Percentiles rank a stretch among this genome's conserved stretches.
These are phyloP conservation scores for Marasmius tenuissimus DNA, from an alignment of 1,284 basidiomycete species.

Conservation along the genomic window DNA sequence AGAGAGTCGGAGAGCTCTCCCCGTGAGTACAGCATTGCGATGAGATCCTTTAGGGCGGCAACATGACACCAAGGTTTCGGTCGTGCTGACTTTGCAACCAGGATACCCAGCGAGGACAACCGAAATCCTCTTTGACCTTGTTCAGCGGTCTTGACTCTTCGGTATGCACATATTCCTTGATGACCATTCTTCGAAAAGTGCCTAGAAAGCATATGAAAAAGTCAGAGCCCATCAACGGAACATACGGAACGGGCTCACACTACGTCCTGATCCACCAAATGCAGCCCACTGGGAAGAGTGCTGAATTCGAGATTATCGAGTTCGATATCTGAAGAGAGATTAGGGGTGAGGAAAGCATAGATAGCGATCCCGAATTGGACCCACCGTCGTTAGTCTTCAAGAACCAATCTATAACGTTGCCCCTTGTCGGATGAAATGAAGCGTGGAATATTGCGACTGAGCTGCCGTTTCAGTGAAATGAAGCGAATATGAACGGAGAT, in stretches of 20 bases:
- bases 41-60: constrained; percentile 57
- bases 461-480: not conserved
- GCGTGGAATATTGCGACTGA: constrained; percentile 80
- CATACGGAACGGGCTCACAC: constrained; percentile 48
- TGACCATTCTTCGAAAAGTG: constrained; percentile 73
- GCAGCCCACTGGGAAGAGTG: constrained; percentile 77
- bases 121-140: constrained; percentile 75
- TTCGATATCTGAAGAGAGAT: constrained; percentile 48
- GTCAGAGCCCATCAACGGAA: not conserved
- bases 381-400: constrained; percentile 64
- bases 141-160: constrained; percentile 62
- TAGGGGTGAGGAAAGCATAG: not conserved
- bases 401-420: constrained; percentile 76
- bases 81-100: constrained; percentile 61
- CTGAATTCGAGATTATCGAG: constrained; percentile 76
- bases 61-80: constrained; percentile 74
- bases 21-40: constrained; percentile 52
- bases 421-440: constrained; percentile 79
- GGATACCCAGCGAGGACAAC: constrained; percentile 73
- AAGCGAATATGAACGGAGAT: not conserved
- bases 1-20: constrained; percentile 47
- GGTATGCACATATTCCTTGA: constrained; percentile 71
- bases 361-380: constrained; percentile 12
- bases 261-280: constrained; percentile 73
- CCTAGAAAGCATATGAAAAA: constrained; percentile 32